Evolutionary conservation across 345 rosid genomes (phyloP), one percentile per base, ranked within the genome.

Genomic region (Eucalyptus curtisii): DNA sequence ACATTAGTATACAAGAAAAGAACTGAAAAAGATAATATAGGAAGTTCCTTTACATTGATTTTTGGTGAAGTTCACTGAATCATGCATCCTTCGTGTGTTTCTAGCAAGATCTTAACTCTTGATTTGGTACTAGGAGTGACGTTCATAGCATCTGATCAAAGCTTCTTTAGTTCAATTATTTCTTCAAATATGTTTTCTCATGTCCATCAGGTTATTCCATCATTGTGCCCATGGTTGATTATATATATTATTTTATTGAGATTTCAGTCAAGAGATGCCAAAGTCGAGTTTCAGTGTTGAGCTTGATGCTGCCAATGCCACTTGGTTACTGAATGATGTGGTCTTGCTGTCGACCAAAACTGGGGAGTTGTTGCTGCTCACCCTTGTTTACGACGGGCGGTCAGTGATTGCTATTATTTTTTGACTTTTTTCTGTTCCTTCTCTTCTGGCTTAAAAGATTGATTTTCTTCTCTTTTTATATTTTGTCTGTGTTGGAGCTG

Each of bases 341-440:
- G 99, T 96, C 81, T 91, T 98, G 93, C 90, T 98, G 89, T 98
- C 99, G 59, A 91, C 99, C 57, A 97, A 98, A 92, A 92, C 95
- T 68, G 99, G 99, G 92, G 99, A 98, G 90, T 91, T 98, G 71
- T 91, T 98, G 89, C 94, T 98, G 61, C 92, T 98, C 92, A 94
- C 96, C 86, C 97, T 98, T 92, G 95, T 97, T 92, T 98, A 95
- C 93, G 98, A 97, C 91, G 99, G 99, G 87, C 95, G 99, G 99
- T 97, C 90, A 88, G 90, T 86, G 25, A 79, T 87, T 88, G 57
- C 47, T 80, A 45, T 79, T 52, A 37, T 59, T 76, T 85, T 82
- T 55, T 8, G 48, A 42, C 52, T 50, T 79, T 30, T 50, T 87
- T 15, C 40, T 57, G 66, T 59, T 84, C 24, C 53, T 59, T 84